Evolutionary conservation across 768 basidiomycete genomes (phyloP).

Genomic region (Rhodotorula graminis): DNA sequence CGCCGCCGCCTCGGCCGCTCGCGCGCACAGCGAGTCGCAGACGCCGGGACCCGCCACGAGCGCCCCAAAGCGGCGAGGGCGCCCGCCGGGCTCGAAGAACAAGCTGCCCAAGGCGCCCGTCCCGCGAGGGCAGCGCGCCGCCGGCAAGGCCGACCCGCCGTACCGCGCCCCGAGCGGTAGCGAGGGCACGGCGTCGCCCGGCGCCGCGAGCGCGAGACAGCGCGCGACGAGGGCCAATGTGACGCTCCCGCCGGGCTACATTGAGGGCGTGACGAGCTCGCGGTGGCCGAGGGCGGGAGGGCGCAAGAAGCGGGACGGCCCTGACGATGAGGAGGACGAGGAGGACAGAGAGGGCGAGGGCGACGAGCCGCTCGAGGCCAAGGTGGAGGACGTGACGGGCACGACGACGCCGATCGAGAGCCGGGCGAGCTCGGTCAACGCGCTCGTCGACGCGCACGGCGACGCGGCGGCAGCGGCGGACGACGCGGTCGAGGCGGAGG

Average conservation of each 20-base stretch:
- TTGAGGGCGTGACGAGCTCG: constrained; percentile 21
- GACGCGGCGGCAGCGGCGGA: not conserved
- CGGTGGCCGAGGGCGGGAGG: not conserved
- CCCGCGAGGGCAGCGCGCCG: not conserved
- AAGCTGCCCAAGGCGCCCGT: not conserved
- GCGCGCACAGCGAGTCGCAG: too few relatives aligned
- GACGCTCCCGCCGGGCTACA: constrained; percentile 24
- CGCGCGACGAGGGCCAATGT: constrained; percentile 25
- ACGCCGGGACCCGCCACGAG: not conserved
- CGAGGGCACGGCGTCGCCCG: not conserved
- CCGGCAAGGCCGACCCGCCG: not conserved
- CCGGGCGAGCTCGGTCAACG: not conserved
- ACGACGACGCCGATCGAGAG: constrained; percentile 12
- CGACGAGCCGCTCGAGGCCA: not conserved
- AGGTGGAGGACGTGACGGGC: not conserved
- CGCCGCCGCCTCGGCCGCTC: too few relatives aligned
- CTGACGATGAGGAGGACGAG: not conserved
- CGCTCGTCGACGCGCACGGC: not conserved
- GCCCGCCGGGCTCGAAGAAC: constrained; percentile 3
- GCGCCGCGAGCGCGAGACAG: not conserved
- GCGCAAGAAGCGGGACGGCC: not conserved
- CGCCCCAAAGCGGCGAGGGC: not conserved
- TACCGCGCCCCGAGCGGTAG: not conserved
- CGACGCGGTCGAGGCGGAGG: not conserved
- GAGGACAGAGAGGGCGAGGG: not conserved